Percentiles rank a stretch among this genome's conserved stretches.
phyloP scores from a whole-genome alignment of 805 yeast genomes.

The Yarrowia deformans region DNA sequence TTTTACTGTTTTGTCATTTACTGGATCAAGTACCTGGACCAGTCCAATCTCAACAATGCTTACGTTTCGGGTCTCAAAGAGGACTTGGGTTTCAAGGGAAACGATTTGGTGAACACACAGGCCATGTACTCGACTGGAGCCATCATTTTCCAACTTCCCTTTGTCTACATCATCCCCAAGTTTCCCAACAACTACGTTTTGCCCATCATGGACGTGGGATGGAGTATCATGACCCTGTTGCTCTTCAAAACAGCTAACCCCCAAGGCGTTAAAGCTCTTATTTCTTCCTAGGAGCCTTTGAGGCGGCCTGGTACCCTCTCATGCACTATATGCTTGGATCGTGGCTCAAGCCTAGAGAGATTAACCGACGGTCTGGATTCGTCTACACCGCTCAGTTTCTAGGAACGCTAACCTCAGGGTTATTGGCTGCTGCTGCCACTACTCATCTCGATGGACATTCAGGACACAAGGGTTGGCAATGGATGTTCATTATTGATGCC shows the following conservation, averaged over 20 bases:
- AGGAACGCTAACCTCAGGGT: not conserved
- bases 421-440: not conserved
- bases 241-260: not conserved
- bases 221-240: not conserved
- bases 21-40: constrained; percentile 1
- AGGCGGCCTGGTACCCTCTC: not conserved
- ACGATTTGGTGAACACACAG: not conserved
- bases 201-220: not conserved
- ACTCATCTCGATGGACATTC: not conserved
- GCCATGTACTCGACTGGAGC: not conserved
- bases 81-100: not conserved
- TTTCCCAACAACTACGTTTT: not conserved
- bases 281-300: not conserved
- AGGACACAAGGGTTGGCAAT: not conserved
- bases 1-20: not conserved
- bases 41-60: not conserved
- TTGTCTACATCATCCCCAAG: not conserved
- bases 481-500: not conserved
- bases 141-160: not conserved
- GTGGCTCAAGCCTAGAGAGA: not conserved
- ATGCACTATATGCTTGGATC: constrained; percentile 1
- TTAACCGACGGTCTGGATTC: not conserved
- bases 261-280: not conserved
- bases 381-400: not conserved
- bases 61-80: not conserved